These are phyloP conservation scores for Chalciporus pseudorubinellus DNA, from an alignment of 768 basidiomycete species.

Conservation along the genomic window DNA sequence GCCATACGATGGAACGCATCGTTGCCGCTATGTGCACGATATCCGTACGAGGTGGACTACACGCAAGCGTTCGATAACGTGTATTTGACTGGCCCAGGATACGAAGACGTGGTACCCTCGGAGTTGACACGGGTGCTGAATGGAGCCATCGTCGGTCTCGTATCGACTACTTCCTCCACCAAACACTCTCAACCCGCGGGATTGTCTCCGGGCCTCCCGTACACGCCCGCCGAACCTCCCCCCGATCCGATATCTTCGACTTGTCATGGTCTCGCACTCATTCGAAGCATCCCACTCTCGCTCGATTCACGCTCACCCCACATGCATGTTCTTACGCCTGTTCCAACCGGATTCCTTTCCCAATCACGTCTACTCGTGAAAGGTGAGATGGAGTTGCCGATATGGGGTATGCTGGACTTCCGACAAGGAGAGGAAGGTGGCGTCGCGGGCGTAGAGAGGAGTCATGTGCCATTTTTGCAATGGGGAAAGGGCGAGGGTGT, in stretches of 20 bases:
- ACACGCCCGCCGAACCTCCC: constrained; percentile 50
- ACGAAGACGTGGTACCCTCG: constrained; percentile 71
- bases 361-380: constrained; percentile 53
- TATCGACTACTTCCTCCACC: constrained; percentile 30
- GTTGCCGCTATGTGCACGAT: constrained; percentile 61
- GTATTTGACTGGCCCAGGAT: constrained; percentile 67
- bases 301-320: constrained; percentile 23
- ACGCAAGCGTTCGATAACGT: constrained; percentile 57
- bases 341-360: constrained; percentile 49
- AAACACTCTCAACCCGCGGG: background rate
- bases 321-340: constrained; percentile 80
- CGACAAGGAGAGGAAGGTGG: constrained; percentile 36
- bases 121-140: constrained; percentile 76
- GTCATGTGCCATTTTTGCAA: constrained; percentile 72
- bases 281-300: constrained; percentile 48
- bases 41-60: constrained; percentile 73
- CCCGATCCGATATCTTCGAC: constrained; percentile 60
- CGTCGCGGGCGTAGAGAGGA: constrained; percentile 52
- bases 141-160: constrained; percentile 75
- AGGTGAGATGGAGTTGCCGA: constrained; percentile 84
- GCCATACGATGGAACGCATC: constrained; percentile 63
- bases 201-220: constrained; percentile 40
- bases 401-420: constrained; percentile 86
- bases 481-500: constrained; percentile 70
- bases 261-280: constrained; percentile 75